Conservation (phyloP, 2,329 filamentous ascomycete species). For the Dothideomycetes sp. region DNA sequence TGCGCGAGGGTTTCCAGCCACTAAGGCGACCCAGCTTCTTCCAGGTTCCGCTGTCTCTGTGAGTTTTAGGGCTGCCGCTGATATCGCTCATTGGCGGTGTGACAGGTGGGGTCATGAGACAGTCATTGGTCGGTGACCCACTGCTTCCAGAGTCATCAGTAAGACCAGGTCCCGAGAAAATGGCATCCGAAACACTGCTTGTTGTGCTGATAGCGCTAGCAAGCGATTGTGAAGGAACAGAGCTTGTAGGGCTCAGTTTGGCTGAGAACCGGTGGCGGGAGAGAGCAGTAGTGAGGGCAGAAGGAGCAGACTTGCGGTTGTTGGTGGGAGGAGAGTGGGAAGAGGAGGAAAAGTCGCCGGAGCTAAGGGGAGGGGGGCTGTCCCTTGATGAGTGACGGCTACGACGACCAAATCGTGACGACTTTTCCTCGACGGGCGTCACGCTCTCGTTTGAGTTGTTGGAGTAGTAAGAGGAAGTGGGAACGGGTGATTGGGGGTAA, state of each 20-base stretch:
- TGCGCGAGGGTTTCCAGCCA: conserved; percentile 27
- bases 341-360: conserved; percentile 23
- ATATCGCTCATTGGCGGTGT: conserved; percentile 50
- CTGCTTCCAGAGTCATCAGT: conserved; percentile 58
- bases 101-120: conserved; percentile 65
- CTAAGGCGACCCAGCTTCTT: conserved; percentile 30
- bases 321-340: conserved; percentile 14
- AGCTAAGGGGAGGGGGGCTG: conserved; percentile 24
- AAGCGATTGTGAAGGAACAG: conserved; percentile 19
- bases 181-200: conserved; percentile 19
- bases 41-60: conserved; percentile 30
- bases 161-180: conserved; percentile 37
- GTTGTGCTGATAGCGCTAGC: conserved; percentile 6
- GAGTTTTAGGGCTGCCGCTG: conserved; percentile 14
- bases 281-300: conserved; percentile 24
- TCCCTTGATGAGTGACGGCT: conserved; percentile 17
- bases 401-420: conserved; percentile 14
- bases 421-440: conserved; percentile 21
- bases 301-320: conserved; percentile 27
- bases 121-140: conserved; percentile 39
- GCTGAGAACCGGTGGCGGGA: conserved; percentile 26
- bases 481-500: conserved; percentile 40
- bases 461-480: conserved; percentile 31
- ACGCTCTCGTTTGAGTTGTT: conserved; percentile 34
- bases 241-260: conserved; percentile 26